phyloP scores from a whole-genome alignment of 202 grass and related monocot species.

The Schoenoplectus tabernaemontani region DNA sequence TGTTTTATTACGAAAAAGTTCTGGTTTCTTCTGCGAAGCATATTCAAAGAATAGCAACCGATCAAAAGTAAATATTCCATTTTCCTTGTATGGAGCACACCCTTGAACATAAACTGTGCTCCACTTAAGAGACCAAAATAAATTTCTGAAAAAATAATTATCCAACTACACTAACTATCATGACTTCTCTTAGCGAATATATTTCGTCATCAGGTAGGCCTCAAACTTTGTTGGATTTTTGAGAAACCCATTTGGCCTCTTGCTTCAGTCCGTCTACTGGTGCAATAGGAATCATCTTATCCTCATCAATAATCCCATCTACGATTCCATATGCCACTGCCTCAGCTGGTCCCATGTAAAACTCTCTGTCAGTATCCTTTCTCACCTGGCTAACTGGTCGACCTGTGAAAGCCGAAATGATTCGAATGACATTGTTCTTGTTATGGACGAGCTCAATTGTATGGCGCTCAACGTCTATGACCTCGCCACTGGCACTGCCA shows the following conservation, averaged over 20 bases:
- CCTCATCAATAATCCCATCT: constrained; percentile 64
- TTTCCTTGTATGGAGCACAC: not conserved
- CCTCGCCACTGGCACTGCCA: constrained; percentile 65
- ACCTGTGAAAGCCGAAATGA: constrained; percentile 55
- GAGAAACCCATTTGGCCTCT: constrained; percentile 49
- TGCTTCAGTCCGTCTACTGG: constrained; percentile 51
- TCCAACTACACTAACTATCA: constrained; percentile 12
- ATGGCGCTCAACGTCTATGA: constrained; percentile 63
- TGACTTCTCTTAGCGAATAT: constrained; percentile 37
- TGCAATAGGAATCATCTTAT: constrained; percentile 63
- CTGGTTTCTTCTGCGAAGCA: not conserved
- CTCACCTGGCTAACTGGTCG: constrained; percentile 51
- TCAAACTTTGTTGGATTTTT: constrained; percentile 69
- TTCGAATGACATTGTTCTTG: constrained; percentile 64
- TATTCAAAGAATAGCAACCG: not conserved
- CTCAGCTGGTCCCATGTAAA: constrained; percentile 87
- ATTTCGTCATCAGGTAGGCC: constrained; percentile 85
- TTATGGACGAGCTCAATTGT: constrained; percentile 72
- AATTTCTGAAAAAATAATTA: not conserved
- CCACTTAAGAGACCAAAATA: not conserved
- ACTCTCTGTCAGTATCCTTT: constrained; percentile 86
- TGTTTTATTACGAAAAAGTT: not conserved
- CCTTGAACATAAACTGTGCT: not conserved
- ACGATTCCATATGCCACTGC: constrained; percentile 85
- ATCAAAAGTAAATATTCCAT: not conserved